These are phyloP conservation scores for Pestalotiopsis sp. DNA, from an alignment of 2,329 filamentous ascomycete species.

Conservation along the genomic window DNA sequence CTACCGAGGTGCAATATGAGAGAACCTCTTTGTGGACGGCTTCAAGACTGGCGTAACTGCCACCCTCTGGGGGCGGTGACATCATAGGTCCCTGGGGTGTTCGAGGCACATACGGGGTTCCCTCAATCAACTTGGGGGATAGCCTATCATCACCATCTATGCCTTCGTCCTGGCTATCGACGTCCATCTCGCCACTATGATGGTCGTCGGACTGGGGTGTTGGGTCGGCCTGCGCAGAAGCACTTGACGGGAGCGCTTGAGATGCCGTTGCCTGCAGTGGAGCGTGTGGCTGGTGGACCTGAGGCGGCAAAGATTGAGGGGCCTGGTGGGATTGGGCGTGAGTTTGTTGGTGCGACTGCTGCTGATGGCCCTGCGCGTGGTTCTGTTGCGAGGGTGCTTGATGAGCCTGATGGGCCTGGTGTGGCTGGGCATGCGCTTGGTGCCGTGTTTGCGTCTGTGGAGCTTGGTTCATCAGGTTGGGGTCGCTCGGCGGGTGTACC, in stretches of 20 bases:
- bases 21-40: slow-evolving; percentile 67
- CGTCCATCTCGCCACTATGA: slow-evolving; percentile 52
- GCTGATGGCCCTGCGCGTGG: slow-evolving; percentile 24
- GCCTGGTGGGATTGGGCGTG: slow-evolving; percentile 34
- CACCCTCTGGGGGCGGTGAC: slow-evolving; percentile 66
- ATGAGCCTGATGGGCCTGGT: slow-evolving; percentile 14
- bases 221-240: slow-evolving; percentile 34
- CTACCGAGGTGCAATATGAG: slow-evolving; percentile 67
- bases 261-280: slow-evolving; percentile 27
- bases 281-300: slow-evolving; percentile 28
- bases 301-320: slow-evolving; percentile 25
- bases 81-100: slow-evolving; percentile 62
- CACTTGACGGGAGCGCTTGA: slow-evolving; percentile 31
- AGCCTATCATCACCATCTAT: slow-evolving; percentile 47
- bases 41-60: slow-evolving; percentile 65
- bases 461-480: slow-evolving; percentile 32
- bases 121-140: slow-evolving; percentile 51
- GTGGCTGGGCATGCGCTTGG: slow-evolving; percentile 14
- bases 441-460: slow-evolving; percentile 24
- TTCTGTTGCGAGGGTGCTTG: slow-evolving; percentile 24
- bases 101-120: slow-evolving; percentile 52
- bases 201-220: slow-evolving; percentile 37
- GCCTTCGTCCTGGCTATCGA: slow-evolving; percentile 51
- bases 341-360: slow-evolving; percentile 24
- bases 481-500: slow-evolving; percentile 27